Evolutionary conservation across 2,329 filamentous ascomycete genomes (phyloP).

Genomic region (Orbilia javanica): DNA sequence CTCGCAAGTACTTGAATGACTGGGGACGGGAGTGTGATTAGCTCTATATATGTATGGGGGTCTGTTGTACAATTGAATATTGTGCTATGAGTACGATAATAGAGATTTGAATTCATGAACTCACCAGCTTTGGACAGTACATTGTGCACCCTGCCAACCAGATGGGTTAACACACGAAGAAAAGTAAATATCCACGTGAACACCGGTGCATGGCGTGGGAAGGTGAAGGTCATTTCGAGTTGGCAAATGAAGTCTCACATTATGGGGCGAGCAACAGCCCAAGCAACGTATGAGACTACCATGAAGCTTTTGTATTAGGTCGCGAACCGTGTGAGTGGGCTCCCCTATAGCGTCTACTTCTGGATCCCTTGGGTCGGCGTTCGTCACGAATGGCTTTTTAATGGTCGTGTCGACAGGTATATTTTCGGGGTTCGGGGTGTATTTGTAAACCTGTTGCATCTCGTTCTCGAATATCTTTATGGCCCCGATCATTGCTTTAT

Average conservation of each 20-base stretch:
- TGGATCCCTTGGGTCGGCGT: background rate
- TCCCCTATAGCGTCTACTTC: background rate
- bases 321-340: background rate
- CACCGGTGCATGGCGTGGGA: background rate
- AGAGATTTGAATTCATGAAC: background rate
- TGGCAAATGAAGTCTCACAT: constrained; percentile 21
- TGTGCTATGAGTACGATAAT: background rate
- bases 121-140: constrained; percentile 8
- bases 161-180: background rate
- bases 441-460: constrained; percentile 17
- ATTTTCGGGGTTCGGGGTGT: background rate
- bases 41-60: too few relatives aligned
- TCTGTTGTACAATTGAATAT: too few relatives aligned
- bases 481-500: background rate
- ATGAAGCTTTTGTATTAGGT: constrained; percentile 19
- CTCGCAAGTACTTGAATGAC: background rate
- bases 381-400: background rate
- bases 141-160: constrained; percentile 12
- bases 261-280: background rate
- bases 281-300: background rate
- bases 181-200: constrained; percentile 11
- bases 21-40: background rate
- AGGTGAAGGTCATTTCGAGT: background rate
- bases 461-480: background rate
- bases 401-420: background rate